Conservation (phyloP, 2,329 filamentous ascomycete genomes). For the Ophiosphaerella narmari region DNA sequence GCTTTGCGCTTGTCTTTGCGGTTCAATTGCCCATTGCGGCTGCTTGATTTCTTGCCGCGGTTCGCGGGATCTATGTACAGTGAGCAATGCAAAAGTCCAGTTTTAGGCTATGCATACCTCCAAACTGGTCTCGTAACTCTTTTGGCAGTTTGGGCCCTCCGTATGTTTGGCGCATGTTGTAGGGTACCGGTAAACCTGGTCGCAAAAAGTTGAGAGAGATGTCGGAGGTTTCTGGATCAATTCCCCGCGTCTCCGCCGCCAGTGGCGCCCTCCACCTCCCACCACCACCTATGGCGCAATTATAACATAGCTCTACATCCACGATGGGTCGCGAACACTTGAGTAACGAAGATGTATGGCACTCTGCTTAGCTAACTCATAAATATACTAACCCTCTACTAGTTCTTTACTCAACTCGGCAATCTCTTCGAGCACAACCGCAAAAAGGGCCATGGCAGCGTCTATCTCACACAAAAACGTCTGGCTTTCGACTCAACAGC, state of each 20-base stretch:
- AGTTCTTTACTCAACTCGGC: slow-evolving; percentile 75
- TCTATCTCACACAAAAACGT: slow-evolving; percentile 79
- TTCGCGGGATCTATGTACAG: slow-evolving; percentile 32
- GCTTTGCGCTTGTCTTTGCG: slow-evolving; percentile 72
- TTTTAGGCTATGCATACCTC: slow-evolving; percentile 22
- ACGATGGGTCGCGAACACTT: slow-evolving; percentile 58
- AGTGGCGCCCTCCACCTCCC: slow-evolving; percentile 18
- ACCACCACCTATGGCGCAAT: slow-evolving; percentile 25
- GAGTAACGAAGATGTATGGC: slow-evolving; percentile 64
- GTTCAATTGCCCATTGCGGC: slow-evolving; percentile 35
- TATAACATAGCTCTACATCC: slow-evolving; percentile 22
- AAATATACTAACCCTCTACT: neutral
- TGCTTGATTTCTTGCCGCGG: slow-evolving; percentile 25
- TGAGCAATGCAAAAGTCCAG: slow-evolving; percentile 6
- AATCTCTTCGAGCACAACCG: slow-evolving; percentile 71
- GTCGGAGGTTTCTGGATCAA: slow-evolving; percentile 29
- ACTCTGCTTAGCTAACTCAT: too few species aligned
- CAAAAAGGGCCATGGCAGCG: slow-evolving; percentile 71
- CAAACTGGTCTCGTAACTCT: slow-evolving; percentile 52
- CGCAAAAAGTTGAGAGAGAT: slow-evolving; percentile 34
- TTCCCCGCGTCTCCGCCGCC: slow-evolving; percentile 28
- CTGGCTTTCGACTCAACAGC: slow-evolving; percentile 52
- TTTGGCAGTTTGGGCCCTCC: slow-evolving; percentile 53
- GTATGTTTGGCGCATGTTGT: slow-evolving; percentile 46
- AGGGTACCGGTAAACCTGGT: slow-evolving; percentile 10